Evolutionary conservation across 306 rosid genomes (phyloP), one percentile per base, ranked within the genome.

Genomic region (Inga laurina): DNA sequence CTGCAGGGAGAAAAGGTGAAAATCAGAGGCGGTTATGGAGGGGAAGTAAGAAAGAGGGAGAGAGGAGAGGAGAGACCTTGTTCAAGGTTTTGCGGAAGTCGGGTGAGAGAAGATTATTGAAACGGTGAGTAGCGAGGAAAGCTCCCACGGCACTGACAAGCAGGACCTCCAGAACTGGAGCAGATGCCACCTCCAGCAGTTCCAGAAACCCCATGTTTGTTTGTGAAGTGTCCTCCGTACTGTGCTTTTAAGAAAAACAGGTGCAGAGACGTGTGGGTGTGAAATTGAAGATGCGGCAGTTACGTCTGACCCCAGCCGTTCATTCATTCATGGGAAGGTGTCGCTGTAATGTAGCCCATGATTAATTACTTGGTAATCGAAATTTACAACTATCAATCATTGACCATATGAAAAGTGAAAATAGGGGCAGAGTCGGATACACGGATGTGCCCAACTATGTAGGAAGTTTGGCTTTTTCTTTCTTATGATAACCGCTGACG

Each of bases 141-240:
- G 97, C 99, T 76, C 98, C 99, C 84, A 94, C 62, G 19, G 89
- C 72, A 83, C 93, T 87, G 69, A 96, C 86, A 16, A 96, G 64
- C 13, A 96, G 88, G 65, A 96, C 94, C 89, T 96, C 92, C 80
- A 92, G 24, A 82, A 91, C 18, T 62, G 99, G 99, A 93, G 88
- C 85, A 34, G 91, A 87, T 0, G 99, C 97, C 89, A 79, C 93
- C 88, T 81, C 91, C 49, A 96, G 73, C 1, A 96, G 78, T 19
- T 89, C 77, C 83, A 83, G 48, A 76, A 94, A 91, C 14, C 94
- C 93, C 99, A 96, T 96, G 30, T 87, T 78, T 18, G 12, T 66
- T 4, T 72, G 45, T 67, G 43, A 7, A 59, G 39, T 34, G 37
- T 74, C 27, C 48, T 52, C 1, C 24, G 37, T 52, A 34, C 64